phyloP scores from a whole-genome alignment of 495 filamentous ascomycete genomes.

The Halenospora varia region DNA sequence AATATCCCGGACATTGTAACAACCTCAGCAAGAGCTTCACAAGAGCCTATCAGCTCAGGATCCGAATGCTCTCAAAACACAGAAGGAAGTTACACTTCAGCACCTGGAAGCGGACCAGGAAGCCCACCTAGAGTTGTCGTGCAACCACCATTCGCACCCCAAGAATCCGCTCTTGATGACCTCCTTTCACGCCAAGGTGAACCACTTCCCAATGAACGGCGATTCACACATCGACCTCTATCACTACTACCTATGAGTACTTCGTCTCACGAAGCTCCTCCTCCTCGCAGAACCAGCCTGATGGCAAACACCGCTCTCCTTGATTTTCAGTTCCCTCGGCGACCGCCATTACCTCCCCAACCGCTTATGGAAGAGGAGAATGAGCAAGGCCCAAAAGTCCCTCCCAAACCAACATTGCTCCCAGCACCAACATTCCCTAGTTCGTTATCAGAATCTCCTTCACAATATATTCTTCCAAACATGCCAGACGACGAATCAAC shows the following conservation, averaged over 20 bases:
- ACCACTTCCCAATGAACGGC: too few relatives aligned
- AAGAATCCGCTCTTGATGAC: not conserved
- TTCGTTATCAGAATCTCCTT: not conserved
- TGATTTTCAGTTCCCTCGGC: constrained; percentile 19
- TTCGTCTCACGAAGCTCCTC: not conserved
- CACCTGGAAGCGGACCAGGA: too few relatives aligned
- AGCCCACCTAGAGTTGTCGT: too few relatives aligned
- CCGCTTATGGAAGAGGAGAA: too few relatives aligned
- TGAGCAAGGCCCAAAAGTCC: not conserved
- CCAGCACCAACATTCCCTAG: constrained; percentile 1
- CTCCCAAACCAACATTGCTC: not conserved
- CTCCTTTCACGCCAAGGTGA: too few relatives aligned
- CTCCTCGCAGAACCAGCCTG: constrained; percentile 10
- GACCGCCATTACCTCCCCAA: too few relatives aligned
- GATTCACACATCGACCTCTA: not conserved
- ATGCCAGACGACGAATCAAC: not conserved
- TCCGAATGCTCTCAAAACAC: not conserved
- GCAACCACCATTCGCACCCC: too few relatives aligned
- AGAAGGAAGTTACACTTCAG: not conserved
- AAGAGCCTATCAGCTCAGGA: not conserved
- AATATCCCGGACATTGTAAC: constrained; percentile 18
- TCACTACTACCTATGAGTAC: not conserved
- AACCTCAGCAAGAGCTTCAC: not conserved
- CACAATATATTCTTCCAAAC: not conserved
- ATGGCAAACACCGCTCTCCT: not conserved